Evolutionary conservation across 2,329 filamentous ascomycete species (phyloP).

Genomic region (Fusarium transvaalense): DNA sequence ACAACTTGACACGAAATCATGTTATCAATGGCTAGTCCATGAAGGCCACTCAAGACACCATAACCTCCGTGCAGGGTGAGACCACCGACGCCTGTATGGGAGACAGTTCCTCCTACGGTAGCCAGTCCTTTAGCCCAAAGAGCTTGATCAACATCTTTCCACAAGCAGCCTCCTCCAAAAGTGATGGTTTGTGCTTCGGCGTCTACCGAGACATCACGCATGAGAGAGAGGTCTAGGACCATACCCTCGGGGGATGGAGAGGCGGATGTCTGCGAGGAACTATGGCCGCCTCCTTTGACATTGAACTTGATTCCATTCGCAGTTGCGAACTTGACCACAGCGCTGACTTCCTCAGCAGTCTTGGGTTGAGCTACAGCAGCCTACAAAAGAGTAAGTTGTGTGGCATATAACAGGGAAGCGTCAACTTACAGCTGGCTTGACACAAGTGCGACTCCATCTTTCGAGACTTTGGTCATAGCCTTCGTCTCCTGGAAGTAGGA

Average conservation of each 20-base stretch:
- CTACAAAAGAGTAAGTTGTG: conserved; percentile 44
- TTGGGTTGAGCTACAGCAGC: conserved; percentile 60
- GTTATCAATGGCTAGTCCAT: conserved; percentile 64
- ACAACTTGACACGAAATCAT: conserved; percentile 57
- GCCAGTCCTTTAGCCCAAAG: conserved; percentile 65
- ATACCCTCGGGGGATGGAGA: conserved; percentile 63
- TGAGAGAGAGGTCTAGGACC: conserved; percentile 66
- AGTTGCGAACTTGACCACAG: conserved; percentile 59
- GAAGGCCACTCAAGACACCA: conserved; percentile 65
- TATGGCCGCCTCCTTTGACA: conserved; percentile 68
- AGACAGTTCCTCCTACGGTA: conserved; percentile 72
- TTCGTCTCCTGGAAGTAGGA: conserved; percentile 52
- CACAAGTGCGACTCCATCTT: conserved; percentile 55
- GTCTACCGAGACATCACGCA: conserved; percentile 65
- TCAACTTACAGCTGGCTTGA: conserved; percentile 52
- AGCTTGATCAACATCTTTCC: conserved; percentile 67
- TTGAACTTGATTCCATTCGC: conserved; percentile 62
- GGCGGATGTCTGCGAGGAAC: conserved; percentile 61
- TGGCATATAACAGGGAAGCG: neutral
- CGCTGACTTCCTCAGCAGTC: conserved; percentile 56
- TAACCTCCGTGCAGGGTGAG: conserved; percentile 70
- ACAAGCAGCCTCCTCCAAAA: conserved; percentile 65
- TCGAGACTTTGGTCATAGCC: conserved; percentile 53
- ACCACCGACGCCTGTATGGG: conserved; percentile 72
- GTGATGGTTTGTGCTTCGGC: conserved; percentile 58